phyloP scores from a whole-genome alignment of 352 stramenopile species.

The Pythium angustatum region DNA sequence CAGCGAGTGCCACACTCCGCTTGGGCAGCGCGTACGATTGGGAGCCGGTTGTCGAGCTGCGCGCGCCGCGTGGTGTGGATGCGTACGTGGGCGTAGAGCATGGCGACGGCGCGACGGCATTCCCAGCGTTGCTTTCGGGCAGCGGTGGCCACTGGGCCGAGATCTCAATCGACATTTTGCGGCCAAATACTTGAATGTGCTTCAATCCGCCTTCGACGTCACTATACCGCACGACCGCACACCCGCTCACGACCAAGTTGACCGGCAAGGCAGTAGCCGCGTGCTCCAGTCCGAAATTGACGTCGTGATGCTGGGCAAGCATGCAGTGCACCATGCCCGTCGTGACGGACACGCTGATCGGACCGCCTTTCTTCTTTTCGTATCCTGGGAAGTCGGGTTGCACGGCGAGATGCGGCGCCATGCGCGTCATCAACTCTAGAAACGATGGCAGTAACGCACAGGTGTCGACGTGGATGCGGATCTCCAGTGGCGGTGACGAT shows the following conservation, averaged over 20 bases:
- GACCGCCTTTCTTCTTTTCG: conserved; percentile 26
- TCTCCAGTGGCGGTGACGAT: conserved; percentile 41
- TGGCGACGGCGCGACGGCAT: conserved; percentile 23
- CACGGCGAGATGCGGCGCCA: conserved; percentile 51
- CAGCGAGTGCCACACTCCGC: neutral
- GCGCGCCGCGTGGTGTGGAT: neutral
- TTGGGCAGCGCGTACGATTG: neutral
- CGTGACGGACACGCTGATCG: conserved; percentile 59
- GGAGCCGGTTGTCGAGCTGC: neutral
- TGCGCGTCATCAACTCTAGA: conserved; percentile 45
- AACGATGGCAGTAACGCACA: conserved; percentile 57
- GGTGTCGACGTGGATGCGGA: conserved; percentile 62
- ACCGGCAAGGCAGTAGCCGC: conserved; percentile 19
- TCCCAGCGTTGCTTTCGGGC: neutral
- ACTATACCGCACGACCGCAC: conserved; percentile 55
- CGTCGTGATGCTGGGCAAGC: conserved; percentile 42
- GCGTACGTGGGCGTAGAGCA: conserved; percentile 31
- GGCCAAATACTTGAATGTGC: conserved; percentile 59
- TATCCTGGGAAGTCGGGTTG: conserved; percentile 42
- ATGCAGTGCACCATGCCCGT: conserved; percentile 63
- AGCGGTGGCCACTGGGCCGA: conserved; percentile 56
- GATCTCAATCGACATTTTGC: conserved; percentile 73
- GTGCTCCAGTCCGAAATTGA: neutral
- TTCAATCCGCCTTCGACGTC: conserved; percentile 45
- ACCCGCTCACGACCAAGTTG: conserved; percentile 61